Base-by-base conservation (phyloP, 495 filamentous ascomycete genomes). In the Bacidia gigantensis region DNA sequence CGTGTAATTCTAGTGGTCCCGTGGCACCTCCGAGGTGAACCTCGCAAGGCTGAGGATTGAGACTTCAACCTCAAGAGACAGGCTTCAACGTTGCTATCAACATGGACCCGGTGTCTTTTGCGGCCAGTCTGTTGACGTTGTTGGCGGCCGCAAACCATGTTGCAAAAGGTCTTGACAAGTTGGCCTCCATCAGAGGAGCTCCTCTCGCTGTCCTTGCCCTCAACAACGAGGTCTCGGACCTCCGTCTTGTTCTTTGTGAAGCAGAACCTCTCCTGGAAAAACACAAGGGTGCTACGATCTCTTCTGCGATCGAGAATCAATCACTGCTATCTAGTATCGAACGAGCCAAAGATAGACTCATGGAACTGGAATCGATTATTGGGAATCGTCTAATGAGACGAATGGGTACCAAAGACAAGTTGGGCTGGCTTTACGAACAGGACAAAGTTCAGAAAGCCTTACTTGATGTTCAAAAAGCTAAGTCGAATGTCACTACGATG, bases 141-240 rank as follows among this genome's bases (percentile, higher is more conserved):
- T n/a, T 51, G 44, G 49, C 11, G 22, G 35, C 49, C 24, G 49
- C 49, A 11, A 9, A 51, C 14, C 11, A 42, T 9, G 49, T 51
- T 35, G 49, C 14, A 11, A 29, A 25, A 20, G 5, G 26, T n/a
- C 49, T 51, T 29, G 26, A 45, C 26, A 43, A 21, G 35, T 14
- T 51, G 11, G 35, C 26, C 2, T 45, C 26, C 11, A 26, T 51
- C 11, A 10, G 25, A 14, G 20, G 20, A 11, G 49, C 49, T 14
- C 38, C 49, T 42, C 26, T 17, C 26, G 49, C 17, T 18, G 17
- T 45, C 17, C 49, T 51, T 17, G 26, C 26, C 10, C 35, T 51
- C 18, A 51, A 45, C 49, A 51, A 43, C 22, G 49, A 51, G 35
- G 11, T 51, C 10, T 45, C 49, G 20, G 49, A 42, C 35, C 49